Conservation (phyloP, 768 basidiomycete genomes). For the Candolleomyces efflorescens region DNA sequence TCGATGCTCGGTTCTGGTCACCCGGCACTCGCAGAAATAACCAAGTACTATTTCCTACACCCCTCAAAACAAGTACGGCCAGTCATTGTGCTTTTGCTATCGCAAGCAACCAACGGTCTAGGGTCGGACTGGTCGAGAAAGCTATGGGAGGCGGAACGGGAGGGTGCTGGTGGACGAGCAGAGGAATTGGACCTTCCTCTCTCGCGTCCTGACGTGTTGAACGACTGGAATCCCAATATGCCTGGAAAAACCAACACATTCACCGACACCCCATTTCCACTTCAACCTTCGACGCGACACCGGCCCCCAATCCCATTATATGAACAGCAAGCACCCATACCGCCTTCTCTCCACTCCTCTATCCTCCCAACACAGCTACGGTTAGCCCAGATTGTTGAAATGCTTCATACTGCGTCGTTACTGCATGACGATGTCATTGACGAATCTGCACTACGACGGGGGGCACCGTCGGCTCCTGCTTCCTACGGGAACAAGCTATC, state of each 20-base stretch:
- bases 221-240: conserved; percentile 86
- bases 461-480: conserved; percentile 72
- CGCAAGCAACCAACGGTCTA: conserved; percentile 88
- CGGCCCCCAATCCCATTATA: not conserved
- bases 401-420: conserved; percentile 96
- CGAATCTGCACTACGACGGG: conserved; percentile 71
- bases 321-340: not conserved
- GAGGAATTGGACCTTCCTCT: conserved; percentile 70
- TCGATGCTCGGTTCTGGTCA: conserved; percentile 79
- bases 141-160: conserved; percentile 47
- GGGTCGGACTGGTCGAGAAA: conserved; percentile 58
- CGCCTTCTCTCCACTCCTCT: conserved; percentile 5
- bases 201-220: conserved; percentile 70
- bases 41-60: conserved; percentile 89
- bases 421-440: conserved; percentile 96
- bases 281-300: conserved; percentile 15
- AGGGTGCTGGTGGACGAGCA: conserved; percentile 43
- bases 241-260: conserved; percentile 59
- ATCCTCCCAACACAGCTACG: conserved; percentile 76
- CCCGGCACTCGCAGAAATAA: conserved; percentile 76
- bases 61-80: conserved; percentile 91
- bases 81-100: conserved; percentile 78
- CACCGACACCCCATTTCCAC: conserved; percentile 34
- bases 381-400: conserved; percentile 93
- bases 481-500: conserved; percentile 87